Evolutionary conservation across 2,329 filamentous ascomycete species (phyloP).

Genomic region (Neofusicoccum ribis): DNA sequence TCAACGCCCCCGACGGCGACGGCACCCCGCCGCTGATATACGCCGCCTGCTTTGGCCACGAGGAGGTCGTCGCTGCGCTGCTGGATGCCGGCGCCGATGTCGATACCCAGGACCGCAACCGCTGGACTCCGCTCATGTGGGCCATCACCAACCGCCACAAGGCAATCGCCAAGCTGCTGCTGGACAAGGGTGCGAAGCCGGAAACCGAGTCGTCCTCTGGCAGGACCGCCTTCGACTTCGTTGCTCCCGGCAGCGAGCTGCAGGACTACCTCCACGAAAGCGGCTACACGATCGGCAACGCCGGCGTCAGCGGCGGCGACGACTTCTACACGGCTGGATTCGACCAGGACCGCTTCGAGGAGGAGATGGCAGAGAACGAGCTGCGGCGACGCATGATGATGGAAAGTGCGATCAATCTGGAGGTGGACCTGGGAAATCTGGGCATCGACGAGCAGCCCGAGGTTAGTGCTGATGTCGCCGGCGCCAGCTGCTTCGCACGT

Average conservation of each 20-base stretch:
- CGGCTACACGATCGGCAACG: slow-evolving; percentile 84
- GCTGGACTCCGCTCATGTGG: slow-evolving; percentile 99
- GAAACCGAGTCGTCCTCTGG: slow-evolving; percentile 94
- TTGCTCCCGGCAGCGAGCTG: slow-evolving; percentile 93
- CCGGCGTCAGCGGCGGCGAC: slow-evolving; percentile 67
- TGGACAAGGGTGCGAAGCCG: slow-evolving; percentile 92
- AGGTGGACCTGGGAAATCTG: slow-evolving; percentile 93
- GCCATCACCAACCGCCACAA: slow-evolving; percentile 99
- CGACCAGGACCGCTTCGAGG: slow-evolving; percentile 90
- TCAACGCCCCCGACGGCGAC: slow-evolving; percentile 88
- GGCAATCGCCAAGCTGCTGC: slow-evolving; percentile 84
- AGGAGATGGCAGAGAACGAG: slow-evolving; percentile 95
- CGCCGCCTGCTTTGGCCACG: slow-evolving; percentile 96
- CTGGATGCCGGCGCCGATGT: slow-evolving; percentile 85
- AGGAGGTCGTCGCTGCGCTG: slow-evolving; percentile 79
- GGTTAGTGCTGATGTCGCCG: slow-evolving; percentile 50
- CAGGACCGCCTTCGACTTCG: slow-evolving; percentile 92
- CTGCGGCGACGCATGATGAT: slow-evolving; percentile 98
- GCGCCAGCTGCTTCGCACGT: neutral
- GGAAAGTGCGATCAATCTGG: slow-evolving; percentile 94
- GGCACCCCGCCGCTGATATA: slow-evolving; percentile 97
- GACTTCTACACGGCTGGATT: slow-evolving; percentile 95
- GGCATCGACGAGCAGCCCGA: slow-evolving; percentile 95
- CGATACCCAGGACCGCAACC: slow-evolving; percentile 90
- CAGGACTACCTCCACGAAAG: slow-evolving; percentile 93